Percentiles rank a stretch among this genome's conserved stretches.
Evolutionary conservation across 139 green algal genomes (phyloP).

Genomic region (Haematococcus sp.): DNA sequence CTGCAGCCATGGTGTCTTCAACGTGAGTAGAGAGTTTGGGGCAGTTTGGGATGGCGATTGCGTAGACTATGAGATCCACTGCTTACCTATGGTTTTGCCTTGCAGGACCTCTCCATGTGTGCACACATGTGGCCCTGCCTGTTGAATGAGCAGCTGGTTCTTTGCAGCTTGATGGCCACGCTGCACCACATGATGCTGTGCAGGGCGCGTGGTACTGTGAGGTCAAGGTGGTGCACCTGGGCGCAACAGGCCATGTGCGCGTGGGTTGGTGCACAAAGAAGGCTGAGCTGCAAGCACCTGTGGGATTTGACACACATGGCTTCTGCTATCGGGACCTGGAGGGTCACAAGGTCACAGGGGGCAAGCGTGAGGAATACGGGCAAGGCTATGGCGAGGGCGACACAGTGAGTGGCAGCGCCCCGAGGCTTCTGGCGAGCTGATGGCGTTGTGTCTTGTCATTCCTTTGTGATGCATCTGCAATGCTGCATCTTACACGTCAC

Average conservation of each 20-base stretch:
- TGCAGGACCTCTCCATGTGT: too few relatives aligned
- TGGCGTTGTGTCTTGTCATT: too few relatives aligned
- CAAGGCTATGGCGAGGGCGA: constrained; percentile 43
- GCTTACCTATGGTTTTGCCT: too few relatives aligned
- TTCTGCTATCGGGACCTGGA: constrained; percentile 75
- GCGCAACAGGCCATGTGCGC: constrained; percentile 59
- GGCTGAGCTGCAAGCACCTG: constrained; percentile 79
- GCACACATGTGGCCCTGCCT: too few relatives aligned
- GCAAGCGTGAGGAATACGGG: constrained; percentile 41
- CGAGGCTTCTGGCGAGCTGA: too few relatives aligned
- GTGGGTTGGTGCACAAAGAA: constrained; percentile 75
- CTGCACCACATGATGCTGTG: neutral
- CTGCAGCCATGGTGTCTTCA: constrained; percentile 63
- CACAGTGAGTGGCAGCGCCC: constrained; percentile 12
- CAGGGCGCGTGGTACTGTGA: constrained; percentile 76
- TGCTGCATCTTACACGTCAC: too few relatives aligned
- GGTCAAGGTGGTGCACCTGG: constrained; percentile 58
- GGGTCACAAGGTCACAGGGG: constrained; percentile 68
- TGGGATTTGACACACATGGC: constrained; percentile 73
- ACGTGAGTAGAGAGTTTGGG: neutral
- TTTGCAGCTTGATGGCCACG: neutral
- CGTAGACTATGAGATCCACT: too few relatives aligned
- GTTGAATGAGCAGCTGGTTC: too few relatives aligned
- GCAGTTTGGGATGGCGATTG: too few relatives aligned
- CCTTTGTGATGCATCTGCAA: too few relatives aligned